Percentiles rank a stretch among this genome's conserved stretches.
Evolutionary conservation across 1,139 yeast species (phyloP).

Genomic region (Pichia sp.): DNA sequence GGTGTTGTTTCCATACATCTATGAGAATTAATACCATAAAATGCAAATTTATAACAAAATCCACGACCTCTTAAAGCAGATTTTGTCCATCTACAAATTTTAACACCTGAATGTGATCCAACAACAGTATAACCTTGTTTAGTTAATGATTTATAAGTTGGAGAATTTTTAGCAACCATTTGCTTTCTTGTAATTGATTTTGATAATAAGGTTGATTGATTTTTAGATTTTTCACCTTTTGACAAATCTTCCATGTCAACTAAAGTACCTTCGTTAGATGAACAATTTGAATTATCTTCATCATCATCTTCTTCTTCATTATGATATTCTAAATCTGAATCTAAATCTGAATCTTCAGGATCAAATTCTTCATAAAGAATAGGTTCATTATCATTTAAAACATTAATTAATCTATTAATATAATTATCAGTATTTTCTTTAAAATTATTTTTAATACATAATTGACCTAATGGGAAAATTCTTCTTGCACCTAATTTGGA

Average conservation of each 20-base stretch:
- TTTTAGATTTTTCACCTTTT: slow-evolving; percentile 1
- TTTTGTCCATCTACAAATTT: slow-evolving; percentile 94
- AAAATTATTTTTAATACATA: slow-evolving; percentile 72
- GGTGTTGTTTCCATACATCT: slow-evolving; percentile 97
- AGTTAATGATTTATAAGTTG: slow-evolving; percentile 80
- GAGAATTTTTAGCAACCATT: slow-evolving; percentile 88
- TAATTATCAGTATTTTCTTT: slow-evolving; percentile 59
- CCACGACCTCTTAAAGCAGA: slow-evolving; percentile 92
- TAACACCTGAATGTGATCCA: slow-evolving; percentile 93
- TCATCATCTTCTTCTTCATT: slow-evolving; percentile 11
- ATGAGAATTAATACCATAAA: slow-evolving; percentile 85
- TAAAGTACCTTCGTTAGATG: slow-evolving; percentile 34
- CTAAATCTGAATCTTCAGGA: slow-evolving; percentile 30
- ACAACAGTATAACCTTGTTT: slow-evolving; percentile 92
- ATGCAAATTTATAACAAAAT: slow-evolving; percentile 86
- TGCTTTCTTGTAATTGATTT: slow-evolving; percentile 43
- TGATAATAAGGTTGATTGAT: slow-evolving; percentile 10
- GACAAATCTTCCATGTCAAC: slow-evolving; percentile 80
- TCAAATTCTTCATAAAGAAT: slow-evolving; percentile 47
- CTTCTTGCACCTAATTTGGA: slow-evolving; percentile 83
- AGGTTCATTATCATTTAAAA: slow-evolving; percentile 63
- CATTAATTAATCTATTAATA: slow-evolving; percentile 52
- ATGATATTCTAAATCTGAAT: slow-evolving; percentile 18
- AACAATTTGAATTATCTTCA: slow-evolving; percentile 6
- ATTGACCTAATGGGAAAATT: slow-evolving; percentile 75